Percentiles rank a stretch among this genome's conserved stretches.
Conservation (phyloP, 164 flowering plant species). For the Echeveria elegans region DNA sequence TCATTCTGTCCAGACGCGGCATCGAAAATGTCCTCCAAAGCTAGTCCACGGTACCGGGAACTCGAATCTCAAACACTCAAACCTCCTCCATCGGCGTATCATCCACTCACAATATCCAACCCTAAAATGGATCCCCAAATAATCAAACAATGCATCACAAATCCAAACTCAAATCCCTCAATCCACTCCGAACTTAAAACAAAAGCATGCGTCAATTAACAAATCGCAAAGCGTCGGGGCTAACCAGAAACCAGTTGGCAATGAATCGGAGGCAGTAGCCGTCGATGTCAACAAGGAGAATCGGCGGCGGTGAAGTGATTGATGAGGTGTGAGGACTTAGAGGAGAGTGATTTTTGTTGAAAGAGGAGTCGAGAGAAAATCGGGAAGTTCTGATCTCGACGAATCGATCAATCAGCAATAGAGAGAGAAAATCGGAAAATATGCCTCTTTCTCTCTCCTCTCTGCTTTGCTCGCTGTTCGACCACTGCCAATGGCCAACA, state of each 20-base stretch:
- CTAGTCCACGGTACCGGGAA: constrained; percentile 9
- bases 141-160: background rate
- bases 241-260: background rate
- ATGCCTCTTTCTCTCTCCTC: background rate
- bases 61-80: constrained; percentile 9
- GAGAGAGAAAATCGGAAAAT: background rate
- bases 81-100: constrained; percentile 17
- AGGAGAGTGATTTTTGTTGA: too few relatives aligned
- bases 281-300: background rate
- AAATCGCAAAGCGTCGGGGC: background rate
- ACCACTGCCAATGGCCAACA: too few relatives aligned
- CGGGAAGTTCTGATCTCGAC: background rate
- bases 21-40: constrained; percentile 14
- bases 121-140: background rate
- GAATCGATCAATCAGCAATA: background rate
- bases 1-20: constrained; percentile 52
- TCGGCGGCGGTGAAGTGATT: background rate
- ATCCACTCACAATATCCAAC: constrained; percentile 10
- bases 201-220: too few relatives aligned
- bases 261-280: background rate
- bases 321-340: too few relatives aligned
- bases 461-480: background rate
- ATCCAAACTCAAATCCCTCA: background rate
- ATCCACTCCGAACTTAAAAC: background rate
- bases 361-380: background rate